Conservation (phyloP, 2,329 filamentous ascomycete species). For the Diaporthe citri region DNA sequence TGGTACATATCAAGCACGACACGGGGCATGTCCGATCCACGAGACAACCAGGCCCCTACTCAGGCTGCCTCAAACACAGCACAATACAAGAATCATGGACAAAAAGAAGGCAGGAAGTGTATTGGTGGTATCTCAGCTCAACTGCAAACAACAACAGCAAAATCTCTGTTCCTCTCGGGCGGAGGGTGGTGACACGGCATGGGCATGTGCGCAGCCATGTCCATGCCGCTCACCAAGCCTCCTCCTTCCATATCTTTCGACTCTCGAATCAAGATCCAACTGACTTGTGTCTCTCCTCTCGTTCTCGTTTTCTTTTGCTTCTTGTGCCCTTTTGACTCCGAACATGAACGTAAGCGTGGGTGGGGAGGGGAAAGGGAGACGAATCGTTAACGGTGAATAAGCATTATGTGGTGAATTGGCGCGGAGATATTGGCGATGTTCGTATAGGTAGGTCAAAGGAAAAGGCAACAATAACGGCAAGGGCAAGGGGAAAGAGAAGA, state of each 20-base stretch:
- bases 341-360: slow-evolving; percentile 12
- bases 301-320: background rate
- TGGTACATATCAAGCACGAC: background rate
- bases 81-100: background rate
- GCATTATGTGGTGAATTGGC: slow-evolving; percentile 25
- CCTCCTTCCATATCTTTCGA: background rate
- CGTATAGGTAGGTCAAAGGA: background rate
- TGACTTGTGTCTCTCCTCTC: slow-evolving; percentile 6
- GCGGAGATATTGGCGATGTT: background rate
- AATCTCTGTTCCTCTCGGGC: slow-evolving; percentile 19
- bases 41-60: background rate
- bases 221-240: background rate
- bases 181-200: background rate
- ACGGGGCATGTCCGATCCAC: background rate
- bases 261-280: slow-evolving; percentile 20
- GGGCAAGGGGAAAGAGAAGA: background rate
- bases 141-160: slow-evolving; percentile 40
- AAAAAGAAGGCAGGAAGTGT: slow-evolving; percentile 39
- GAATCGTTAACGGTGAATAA: slow-evolving; percentile 22
- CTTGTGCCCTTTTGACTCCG: slow-evolving; percentile 5
- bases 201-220: background rate
- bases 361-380: background rate
- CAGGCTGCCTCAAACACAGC: background rate
- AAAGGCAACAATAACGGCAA: background rate
- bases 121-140: slow-evolving; percentile 40